These are phyloP conservation scores for Echinosphaeria canescens DNA, from an alignment of 2,329 filamentous ascomycete species.

Conservation along the genomic window DNA sequence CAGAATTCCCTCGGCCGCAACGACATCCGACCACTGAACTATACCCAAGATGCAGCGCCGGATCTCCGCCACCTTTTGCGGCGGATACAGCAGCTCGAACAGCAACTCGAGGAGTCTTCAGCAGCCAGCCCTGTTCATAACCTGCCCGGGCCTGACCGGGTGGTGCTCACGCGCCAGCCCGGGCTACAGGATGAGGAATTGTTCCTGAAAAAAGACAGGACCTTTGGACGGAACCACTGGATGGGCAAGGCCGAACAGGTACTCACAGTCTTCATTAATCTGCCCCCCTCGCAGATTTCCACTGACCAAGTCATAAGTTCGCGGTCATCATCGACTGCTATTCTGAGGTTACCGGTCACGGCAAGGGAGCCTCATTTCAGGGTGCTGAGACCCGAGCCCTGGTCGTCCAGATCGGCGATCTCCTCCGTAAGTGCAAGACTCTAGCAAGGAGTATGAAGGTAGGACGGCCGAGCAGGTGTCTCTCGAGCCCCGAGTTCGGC, in stretches of 20 bases:
- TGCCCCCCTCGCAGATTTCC: not conserved
- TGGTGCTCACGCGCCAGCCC: conserved; percentile 7
- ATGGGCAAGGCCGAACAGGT: conserved; percentile 11
- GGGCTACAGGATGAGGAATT: conserved; percentile 9
- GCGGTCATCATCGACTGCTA: conserved; percentile 10
- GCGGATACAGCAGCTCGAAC: conserved; percentile 4
- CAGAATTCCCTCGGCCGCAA: conserved; percentile 1
- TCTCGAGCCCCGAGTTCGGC: conserved; percentile 5
- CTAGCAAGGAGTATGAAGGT: conserved; percentile 11
- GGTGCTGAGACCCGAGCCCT: conserved; percentile 7
- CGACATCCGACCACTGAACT: conserved; percentile 1
- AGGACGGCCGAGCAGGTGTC: conserved; percentile 11
- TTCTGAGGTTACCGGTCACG: conserved; percentile 5
- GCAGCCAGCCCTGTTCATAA: conserved; percentile 3
- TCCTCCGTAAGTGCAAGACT: conserved; percentile 13
- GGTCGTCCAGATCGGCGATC: conserved; percentile 8
- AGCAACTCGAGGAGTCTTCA: conserved; percentile 6
- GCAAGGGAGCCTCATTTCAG: conserved; percentile 5
- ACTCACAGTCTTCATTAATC: conserved; percentile 1
- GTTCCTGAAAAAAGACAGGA: conserved; percentile 13
- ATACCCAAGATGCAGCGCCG: conserved; percentile 2
- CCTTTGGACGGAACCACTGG: conserved; percentile 12
- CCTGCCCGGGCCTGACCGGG: conserved; percentile 5
- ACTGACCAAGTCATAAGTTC: conserved; percentile 8
- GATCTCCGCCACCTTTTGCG: conserved; percentile 5